These are phyloP conservation scores for Quercus ilex DNA, from an alignment of 306 rosid genomes.

Conservation along the genomic window DNA sequence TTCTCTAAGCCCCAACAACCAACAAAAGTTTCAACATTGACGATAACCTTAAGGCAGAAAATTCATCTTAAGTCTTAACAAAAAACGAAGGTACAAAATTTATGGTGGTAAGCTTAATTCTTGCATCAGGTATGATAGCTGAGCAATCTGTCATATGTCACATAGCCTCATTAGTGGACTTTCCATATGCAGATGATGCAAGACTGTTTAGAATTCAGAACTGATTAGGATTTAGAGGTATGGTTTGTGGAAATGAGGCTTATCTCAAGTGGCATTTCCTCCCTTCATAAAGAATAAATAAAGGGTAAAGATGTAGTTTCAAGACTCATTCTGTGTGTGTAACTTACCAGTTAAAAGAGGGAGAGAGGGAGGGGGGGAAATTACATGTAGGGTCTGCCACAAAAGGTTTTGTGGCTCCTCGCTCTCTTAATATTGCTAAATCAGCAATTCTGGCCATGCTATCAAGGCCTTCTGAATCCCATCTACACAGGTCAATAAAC, in stretches of 20 bases:
- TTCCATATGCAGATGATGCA: not conserved
- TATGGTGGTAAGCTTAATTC: not conserved
- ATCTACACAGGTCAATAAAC: not conserved
- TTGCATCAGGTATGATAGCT: not conserved
- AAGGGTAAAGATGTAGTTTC: too few relatives aligned
- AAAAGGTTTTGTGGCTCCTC: not conserved
- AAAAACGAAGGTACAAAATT: too few relatives aligned
- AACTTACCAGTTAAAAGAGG: too few relatives aligned
- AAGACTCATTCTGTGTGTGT: too few relatives aligned
- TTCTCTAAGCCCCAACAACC: not conserved
- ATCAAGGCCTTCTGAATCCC: not conserved
- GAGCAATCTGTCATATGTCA: not conserved
- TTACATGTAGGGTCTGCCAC: not conserved
- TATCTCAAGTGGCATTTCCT: too few relatives aligned
- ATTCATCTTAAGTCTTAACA: not conserved
- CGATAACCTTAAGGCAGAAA: not conserved
- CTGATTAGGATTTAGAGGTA: not conserved
- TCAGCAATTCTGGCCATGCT: not conserved
- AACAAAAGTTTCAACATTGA: not conserved
- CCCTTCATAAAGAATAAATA: too few relatives aligned
- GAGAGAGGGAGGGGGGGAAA: too few relatives aligned
- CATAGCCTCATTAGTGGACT: not conserved
- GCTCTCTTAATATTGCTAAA: not conserved
- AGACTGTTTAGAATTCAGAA: not conserved
- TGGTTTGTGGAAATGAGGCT: too few relatives aligned